phyloP scores from a whole-genome alignment of 805 yeast species.

The Ogataea ramenticola region DNA sequence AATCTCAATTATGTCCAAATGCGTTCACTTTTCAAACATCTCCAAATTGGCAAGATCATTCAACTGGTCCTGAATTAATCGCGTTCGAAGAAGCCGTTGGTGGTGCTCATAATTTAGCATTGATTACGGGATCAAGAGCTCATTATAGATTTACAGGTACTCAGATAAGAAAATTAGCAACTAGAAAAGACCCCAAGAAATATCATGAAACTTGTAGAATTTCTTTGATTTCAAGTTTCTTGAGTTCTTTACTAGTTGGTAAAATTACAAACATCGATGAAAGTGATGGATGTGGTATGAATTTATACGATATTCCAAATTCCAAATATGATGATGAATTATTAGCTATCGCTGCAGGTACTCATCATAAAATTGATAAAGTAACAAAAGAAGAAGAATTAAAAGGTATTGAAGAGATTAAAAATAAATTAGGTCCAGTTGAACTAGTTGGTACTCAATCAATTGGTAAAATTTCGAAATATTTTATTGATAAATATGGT shows the following conservation, averaged over 20 bases:
- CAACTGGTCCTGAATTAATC: slow-evolving; percentile 63
- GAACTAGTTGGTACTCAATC: slow-evolving; percentile 41
- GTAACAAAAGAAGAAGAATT: slow-evolving; percentile 16
- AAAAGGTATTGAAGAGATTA: slow-evolving; percentile 34
- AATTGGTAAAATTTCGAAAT: slow-evolving; percentile 47
- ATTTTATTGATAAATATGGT: slow-evolving; percentile 61
- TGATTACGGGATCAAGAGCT: slow-evolving; percentile 76
- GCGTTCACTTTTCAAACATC: slow-evolving; percentile 61
- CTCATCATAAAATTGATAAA: slow-evolving; percentile 35
- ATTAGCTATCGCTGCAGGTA: slow-evolving; percentile 47
- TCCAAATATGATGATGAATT: slow-evolving; percentile 50
- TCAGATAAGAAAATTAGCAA: slow-evolving; percentile 73
- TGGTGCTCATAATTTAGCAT: slow-evolving; percentile 53
- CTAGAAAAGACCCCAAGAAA: slow-evolving; percentile 39
- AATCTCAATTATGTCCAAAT: slow-evolving; percentile 36
- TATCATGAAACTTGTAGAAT: slow-evolving; percentile 56
- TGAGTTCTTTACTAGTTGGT: slow-evolving; percentile 67
- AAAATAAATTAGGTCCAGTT: slow-evolving; percentile 45
- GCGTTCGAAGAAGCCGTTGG: slow-evolving; percentile 56
- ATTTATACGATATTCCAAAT: slow-evolving; percentile 64
- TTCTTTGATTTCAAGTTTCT: slow-evolving; percentile 70
- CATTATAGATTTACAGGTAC: slow-evolving; percentile 89
- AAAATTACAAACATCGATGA: slow-evolving; percentile 60
- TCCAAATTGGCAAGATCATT: slow-evolving; percentile 95
- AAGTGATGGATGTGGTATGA: slow-evolving; percentile 93